A percentile compares a stretch with the other conserved stretches of the same genome.
Evolutionary conservation across 2,329 filamentous ascomycete genomes (phyloP).

Genomic region (Monosporascus cannonballus): DNA sequence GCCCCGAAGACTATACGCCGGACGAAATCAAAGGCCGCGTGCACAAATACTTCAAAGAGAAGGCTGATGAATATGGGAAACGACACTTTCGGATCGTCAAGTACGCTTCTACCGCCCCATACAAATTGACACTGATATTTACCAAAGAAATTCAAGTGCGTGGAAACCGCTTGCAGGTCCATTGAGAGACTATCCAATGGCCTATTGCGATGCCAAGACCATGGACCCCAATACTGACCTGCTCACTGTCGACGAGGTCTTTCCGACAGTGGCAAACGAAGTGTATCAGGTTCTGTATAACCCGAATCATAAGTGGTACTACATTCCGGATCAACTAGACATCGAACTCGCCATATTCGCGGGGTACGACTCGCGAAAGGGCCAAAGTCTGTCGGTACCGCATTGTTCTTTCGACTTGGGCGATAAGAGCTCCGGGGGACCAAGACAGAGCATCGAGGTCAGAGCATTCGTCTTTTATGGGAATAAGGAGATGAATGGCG

Average conservation of each 20-base stretch:
- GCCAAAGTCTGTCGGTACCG: conserved; percentile 10
- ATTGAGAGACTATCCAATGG: conserved; percentile 12
- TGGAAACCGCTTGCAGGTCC: conserved; percentile 13
- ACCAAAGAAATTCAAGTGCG: conserved; percentile 2
- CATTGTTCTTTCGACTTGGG: conserved; percentile 14
- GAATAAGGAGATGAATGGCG: neutral
- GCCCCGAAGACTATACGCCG: neutral
- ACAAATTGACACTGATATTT: neutral
- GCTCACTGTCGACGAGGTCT: conserved; percentile 13
- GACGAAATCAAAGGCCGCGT: conserved; percentile 5
- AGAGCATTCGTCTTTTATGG: conserved; percentile 2
- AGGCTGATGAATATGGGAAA: conserved; percentile 1
- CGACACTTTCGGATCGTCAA: conserved; percentile 9
- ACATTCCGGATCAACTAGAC: conserved; percentile 10
- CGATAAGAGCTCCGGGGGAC: neutral
- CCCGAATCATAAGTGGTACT: conserved; percentile 13
- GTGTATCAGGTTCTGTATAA: conserved; percentile 11
- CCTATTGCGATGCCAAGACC: conserved; percentile 8
- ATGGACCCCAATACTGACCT: conserved; percentile 10
- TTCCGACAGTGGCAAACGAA: conserved; percentile 13
- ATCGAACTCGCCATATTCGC: conserved; percentile 11
- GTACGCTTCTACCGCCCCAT: neutral
- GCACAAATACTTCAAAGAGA: conserved; percentile 6
- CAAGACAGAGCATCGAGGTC: conserved; percentile 1
- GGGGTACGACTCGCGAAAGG: conserved; percentile 8